A percentile compares a stretch with the other conserved stretches of the same genome.
Evolutionary conservation across 495 filamentous ascomycete species (phyloP).

Genomic region (Penicillium ochrochloron): DNA sequence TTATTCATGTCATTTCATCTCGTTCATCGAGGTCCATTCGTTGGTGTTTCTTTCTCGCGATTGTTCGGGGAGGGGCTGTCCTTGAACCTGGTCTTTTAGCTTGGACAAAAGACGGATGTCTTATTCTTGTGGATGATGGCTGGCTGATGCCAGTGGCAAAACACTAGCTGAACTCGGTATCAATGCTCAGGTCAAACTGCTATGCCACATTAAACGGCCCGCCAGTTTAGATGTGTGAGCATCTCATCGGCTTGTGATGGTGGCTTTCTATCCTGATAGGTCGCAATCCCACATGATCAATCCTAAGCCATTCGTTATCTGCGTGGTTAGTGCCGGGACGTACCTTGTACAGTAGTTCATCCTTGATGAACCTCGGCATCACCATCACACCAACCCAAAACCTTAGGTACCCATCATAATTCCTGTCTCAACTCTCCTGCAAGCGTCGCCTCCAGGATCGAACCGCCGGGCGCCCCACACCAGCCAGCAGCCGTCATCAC

Average conservation of each 20-base stretch:
- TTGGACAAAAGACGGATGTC: background rate
- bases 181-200: background rate
- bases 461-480: background rate
- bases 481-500: background rate
- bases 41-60: background rate
- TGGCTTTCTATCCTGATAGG: background rate
- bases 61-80: background rate
- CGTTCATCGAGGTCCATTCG: slow-evolving; percentile 5
- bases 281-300: background rate
- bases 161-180: background rate
- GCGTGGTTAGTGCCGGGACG: background rate
- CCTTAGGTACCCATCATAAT: background rate
- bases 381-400: too few species aligned
- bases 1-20: background rate
- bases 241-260: background rate
- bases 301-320: background rate
- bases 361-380: background rate
- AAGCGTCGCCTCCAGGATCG: background rate
- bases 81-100: background rate
- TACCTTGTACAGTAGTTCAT: background rate
- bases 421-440: background rate
- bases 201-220: background rate
- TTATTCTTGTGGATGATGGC: background rate
- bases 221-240: background rate
- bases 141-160: background rate